Evolutionary conservation across 164 flowering plant genomes (phyloP), one percentile per base, ranked within the genome.

Genomic region (Tinospora cordifolia): DNA sequence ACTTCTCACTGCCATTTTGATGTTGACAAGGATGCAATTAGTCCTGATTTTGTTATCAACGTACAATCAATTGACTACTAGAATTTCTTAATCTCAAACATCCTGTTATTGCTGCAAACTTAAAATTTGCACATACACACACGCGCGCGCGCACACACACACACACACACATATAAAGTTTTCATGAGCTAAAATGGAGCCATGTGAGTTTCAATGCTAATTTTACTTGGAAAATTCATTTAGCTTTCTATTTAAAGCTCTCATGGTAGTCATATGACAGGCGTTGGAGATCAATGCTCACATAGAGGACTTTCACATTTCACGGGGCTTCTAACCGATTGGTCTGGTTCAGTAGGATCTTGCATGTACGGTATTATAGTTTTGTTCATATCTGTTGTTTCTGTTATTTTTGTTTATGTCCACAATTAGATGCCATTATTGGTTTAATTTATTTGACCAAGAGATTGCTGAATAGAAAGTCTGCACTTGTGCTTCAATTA

Each of bases 241-340:
- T 2, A 6, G 6, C 44, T 13, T 8, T 26, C 6, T 17, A 14
- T 36, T 26, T 24, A 57, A 36, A 39, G 25, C 66, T 70, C 13
- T 67, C 21, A 69, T 58, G 62, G 10, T 30, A 30, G 11, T 57
- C 3, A 68, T 74, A 41, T 82, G 68, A 70, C 78, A 90, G 98
- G 96, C 22, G 86, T 92, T 77, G 89, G 87, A 70, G 98, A 88
- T 75, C 84, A 88, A 75, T 92, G 98, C 75, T 81, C 88, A 11
- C 75, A 84, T 76, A 64, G 65, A 65, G 88, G 90, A 71, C 75
- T 87, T 3, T 79, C 80, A 58, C 83, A 82, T 10, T 88, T 92
- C 76, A 92, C 92, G 21, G 74, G 82, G 77, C 75, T 70, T 47
- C 81, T 92, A 38, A 77, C 75, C 68, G 70, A 73, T 58, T 84